phyloP scores from a whole-genome alignment of 345 rosid species.

The Brassica rapa region DNA sequence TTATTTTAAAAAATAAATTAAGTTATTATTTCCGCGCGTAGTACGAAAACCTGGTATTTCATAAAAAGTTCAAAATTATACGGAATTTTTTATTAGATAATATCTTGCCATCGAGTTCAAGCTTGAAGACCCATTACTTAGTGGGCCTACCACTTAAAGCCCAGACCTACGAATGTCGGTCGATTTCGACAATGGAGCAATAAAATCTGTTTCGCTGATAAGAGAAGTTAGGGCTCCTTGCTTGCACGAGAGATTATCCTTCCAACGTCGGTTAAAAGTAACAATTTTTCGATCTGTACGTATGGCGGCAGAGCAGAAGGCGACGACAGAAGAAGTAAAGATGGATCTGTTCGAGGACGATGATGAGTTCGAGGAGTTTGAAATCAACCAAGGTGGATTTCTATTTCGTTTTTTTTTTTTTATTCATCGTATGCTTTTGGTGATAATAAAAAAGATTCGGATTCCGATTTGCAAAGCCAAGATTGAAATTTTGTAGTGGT shows the following conservation, averaged over 20 bases:
- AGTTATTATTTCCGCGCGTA: not conserved
- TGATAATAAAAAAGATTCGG: not conserved
- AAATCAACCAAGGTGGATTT: conserved; percentile 53
- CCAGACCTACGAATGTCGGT: conserved; percentile 4
- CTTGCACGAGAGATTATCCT: not conserved
- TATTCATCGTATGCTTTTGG: not conserved
- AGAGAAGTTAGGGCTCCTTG: not conserved
- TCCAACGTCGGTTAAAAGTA: not conserved
- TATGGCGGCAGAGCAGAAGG: conserved; percentile 58
- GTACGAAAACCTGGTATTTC: not conserved
- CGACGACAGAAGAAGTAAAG: conserved; percentile 57
- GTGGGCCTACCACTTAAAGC: not conserved
- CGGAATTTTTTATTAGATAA: not conserved
- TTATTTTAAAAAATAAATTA: no score
- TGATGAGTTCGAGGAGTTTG: conserved; percentile 91
- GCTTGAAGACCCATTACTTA: not conserved
- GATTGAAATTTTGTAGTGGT: not conserved
- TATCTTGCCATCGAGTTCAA: not conserved
- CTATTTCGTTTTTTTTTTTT: not conserved
- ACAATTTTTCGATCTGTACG: not conserved
- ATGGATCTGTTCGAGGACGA: conserved; percentile 90
- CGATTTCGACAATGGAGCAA: not conserved
- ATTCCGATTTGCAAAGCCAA: not conserved
- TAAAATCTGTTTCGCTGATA: not conserved
- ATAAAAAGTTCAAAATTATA: no score